Evolutionary conservation across 495 filamentous ascomycete species (phyloP), one percentile per base, ranked within the genome.

Genomic region (Venustampulla echinocandica): DNA sequence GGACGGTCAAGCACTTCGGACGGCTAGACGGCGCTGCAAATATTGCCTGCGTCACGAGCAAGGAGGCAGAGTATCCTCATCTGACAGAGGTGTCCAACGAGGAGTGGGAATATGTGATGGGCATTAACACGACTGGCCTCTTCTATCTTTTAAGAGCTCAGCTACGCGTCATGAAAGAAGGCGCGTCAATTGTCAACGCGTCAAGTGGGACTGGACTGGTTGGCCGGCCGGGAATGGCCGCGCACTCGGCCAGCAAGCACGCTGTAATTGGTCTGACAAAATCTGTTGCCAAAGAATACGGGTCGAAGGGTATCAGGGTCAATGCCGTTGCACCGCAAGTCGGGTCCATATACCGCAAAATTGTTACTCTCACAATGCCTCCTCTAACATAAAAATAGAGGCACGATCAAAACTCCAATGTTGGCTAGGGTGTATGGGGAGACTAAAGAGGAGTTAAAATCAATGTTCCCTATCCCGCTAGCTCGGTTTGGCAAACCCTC

Each of bases 21-120:
- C 43, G 52, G 1, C 56, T 77, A 5, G 66, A 73, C 44, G 73
- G 72, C 21, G 71, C 71, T 1, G 72, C 65, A 0, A 76, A 76
- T 49, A 56, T 72, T 44, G 74, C 74, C 0, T 74, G 73, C 6
- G 59, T 68, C 10, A 43, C 30, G 14, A 18, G 23, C 3, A 56
- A 58, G 30, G 35, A 58, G 11, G 47, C 58, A 22, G 65, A 61
- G 0, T 38, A 55, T 13, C 57, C 55, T 10, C 33, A 22, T 9
- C 58, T 75, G 17, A 54, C 57, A 5, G 65, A 71, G 1, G 46
- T 64, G 44, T 50, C 59, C 4, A 64, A 69, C 34, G 60, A 63
- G 4, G 67, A 65, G 45, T 71, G 63, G 64, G 62, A 69, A 44
- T 36, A 47, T 42, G 28, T 70, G 24, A 47, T 73, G 30, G 49